Evolutionary conservation across 2,329 filamentous ascomycete species (phyloP), one percentile per base, ranked within the genome.

Genomic region (Alternaria triticimaculans): DNA sequence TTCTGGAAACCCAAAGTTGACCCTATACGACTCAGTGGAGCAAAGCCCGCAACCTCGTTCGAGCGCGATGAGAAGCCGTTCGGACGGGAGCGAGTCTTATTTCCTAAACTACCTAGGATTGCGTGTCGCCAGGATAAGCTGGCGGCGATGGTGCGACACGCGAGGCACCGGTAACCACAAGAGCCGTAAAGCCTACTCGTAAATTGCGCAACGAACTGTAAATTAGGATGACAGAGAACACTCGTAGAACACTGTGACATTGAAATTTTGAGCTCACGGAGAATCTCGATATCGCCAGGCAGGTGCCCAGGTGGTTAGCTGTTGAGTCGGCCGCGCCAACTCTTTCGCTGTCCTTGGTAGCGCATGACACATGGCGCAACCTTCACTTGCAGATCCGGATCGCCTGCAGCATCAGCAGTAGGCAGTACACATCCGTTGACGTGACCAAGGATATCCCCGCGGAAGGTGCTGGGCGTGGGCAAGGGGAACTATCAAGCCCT

Each of bases 71-170:
- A 18, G 44, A 54, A n/a, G 41, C 48, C 28, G 37, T 28, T 48
- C 58, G 33, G 57, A 21, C 41, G 28, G 33, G 41, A 21, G 37
- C 41, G 37, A 55, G 26, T 20, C 33, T 26, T 26, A 37, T 41
- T 41, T 41, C 37, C 37, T 26, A 51, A 54, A 45, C 57, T 8
- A 37, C 26, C 57, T n/a, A 33, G 60, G 60, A 20, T 62, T 18
- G 60, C 41, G 44, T 55, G 57, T 41, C 7, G 11, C 51, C 6
- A 26, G 55, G 18, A 26, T 21, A 18, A 23, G 41, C 28, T 48
- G 23, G 41, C 43, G 14, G 28, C 48, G 43, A 54, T 63, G 55
- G 60, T 63, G 60, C 60, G 60, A 63, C 60, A 20, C 56, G 28
- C 49, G 37, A 45, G 55, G 45, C 37, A 21, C 33, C 59, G 37